Evolutionary conservation across 257 asterid species (phyloP).

Genomic region (Przewalskia tangutica): DNA sequence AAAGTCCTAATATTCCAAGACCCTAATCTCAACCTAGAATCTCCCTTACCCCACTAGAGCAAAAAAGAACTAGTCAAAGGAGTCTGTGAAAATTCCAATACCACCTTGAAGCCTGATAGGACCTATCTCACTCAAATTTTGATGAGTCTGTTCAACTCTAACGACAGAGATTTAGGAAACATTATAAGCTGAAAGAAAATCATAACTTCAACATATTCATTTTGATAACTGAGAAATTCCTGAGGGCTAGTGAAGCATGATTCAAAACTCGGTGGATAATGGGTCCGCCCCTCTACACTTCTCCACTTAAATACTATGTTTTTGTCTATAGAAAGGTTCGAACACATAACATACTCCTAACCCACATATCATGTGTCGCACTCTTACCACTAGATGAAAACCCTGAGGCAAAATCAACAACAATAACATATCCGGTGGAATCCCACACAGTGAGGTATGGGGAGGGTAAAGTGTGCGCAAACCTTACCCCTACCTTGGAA

Average conservation of each 20-base stretch:
- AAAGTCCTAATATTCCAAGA: no score
- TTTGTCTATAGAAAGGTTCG: neutral
- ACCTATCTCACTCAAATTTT: neutral
- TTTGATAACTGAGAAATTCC: neutral
- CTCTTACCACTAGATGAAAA: neutral
- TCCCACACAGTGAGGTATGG: no score
- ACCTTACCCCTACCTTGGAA: no score
- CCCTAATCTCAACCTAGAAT: no score
- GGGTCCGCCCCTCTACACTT: neutral
- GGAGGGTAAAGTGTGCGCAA: no score
- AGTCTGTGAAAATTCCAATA: neutral
- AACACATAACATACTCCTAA: neutral
- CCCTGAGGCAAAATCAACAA: neutral
- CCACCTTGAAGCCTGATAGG: neutral
- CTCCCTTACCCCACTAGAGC: no score
- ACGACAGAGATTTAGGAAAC: neutral
- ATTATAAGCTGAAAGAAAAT: neutral
- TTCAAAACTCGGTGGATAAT: neutral
- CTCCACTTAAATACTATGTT: neutral
- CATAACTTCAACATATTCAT: neutral
- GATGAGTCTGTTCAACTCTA: neutral
- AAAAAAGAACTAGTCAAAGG: neutral
- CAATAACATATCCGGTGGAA: no score
- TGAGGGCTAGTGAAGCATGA: neutral
- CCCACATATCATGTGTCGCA: neutral